phyloP scores from a whole-genome alignment of 768 basidiomycete species.

The Tulasnella sp. region DNA sequence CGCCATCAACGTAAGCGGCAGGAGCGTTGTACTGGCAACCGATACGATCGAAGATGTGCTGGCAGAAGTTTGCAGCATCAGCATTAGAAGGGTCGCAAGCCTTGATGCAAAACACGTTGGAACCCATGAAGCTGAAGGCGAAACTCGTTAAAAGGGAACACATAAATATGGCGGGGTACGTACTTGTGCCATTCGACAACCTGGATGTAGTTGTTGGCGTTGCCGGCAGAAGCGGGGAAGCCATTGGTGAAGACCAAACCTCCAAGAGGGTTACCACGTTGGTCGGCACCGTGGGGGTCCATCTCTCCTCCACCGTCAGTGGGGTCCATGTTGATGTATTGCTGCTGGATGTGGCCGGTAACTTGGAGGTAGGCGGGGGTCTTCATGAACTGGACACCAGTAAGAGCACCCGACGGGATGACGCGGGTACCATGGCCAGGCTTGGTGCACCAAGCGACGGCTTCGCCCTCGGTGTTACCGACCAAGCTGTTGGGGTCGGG shows the following conservation, averaged over 20 bases:
- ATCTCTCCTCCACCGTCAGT: slow-evolving; percentile 31
- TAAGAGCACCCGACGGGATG: slow-evolving; percentile 34
- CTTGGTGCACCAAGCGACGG: slow-evolving; percentile 31
- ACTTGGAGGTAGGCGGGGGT: slow-evolving; percentile 68
- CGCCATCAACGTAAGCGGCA: slow-evolving; percentile 18
- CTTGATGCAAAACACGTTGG: slow-evolving; percentile 26
- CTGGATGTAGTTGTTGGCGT: slow-evolving; percentile 14
- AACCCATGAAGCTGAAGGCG: slow-evolving; percentile 24
- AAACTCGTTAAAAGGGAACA: neutral
- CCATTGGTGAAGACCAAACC: slow-evolving; percentile 21
- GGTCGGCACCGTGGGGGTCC: slow-evolving; percentile 19
- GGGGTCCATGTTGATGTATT: slow-evolving; percentile 29
- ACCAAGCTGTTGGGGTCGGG: slow-evolving; percentile 21
- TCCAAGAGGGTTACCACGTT: slow-evolving; percentile 20
- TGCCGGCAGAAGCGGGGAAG: slow-evolving; percentile 15
- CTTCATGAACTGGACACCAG: slow-evolving; percentile 52
- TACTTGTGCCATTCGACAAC: slow-evolving; percentile 21
- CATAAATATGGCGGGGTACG: neutral
- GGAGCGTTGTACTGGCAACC: slow-evolving; percentile 21
- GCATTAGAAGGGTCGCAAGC: slow-evolving; percentile 24
- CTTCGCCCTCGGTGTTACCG: slow-evolving; percentile 28
- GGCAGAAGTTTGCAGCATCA: slow-evolving; percentile 17
- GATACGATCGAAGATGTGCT: slow-evolving; percentile 21
- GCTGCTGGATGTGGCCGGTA: slow-evolving; percentile 40
- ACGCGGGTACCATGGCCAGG: slow-evolving; percentile 19